Conservation (phyloP, 176 grass and related monocot genomes). For the bread wheat (Triticum aestivum) region DNA sequence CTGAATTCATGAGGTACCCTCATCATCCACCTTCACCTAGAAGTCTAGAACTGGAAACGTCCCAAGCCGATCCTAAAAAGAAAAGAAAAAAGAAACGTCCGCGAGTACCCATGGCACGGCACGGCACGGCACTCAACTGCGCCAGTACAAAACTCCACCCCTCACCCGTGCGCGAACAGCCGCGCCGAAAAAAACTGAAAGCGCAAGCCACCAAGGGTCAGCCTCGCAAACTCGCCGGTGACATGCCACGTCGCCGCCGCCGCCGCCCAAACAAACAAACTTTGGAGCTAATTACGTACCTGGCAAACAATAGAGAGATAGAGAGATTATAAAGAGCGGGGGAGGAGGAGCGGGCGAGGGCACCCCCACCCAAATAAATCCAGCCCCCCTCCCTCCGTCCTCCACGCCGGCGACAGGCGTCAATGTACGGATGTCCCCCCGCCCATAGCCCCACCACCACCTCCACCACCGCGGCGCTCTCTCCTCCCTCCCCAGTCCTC, state of each 20-base stretch:
- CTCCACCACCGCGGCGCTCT: background rate
- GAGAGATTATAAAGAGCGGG: background rate
- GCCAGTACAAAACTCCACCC: background rate
- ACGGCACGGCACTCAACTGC: background rate
- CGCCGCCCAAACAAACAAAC: background rate
- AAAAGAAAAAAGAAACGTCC: too few species aligned
- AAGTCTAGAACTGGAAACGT: too few species aligned
- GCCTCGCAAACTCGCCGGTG: background rate
- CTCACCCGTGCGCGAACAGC: background rate
- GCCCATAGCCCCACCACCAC: background rate
- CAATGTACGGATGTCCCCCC: constrained; percentile 76
- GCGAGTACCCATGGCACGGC: too few species aligned
- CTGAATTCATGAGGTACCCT: background rate
- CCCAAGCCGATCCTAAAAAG: too few species aligned
- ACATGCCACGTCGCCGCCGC: background rate
- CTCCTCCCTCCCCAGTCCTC: background rate
- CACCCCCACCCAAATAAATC: constrained; percentile 38
- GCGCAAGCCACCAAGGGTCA: background rate
- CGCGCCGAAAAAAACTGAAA: constrained; percentile 7
- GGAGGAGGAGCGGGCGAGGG: background rate
- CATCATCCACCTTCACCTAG: too few species aligned
- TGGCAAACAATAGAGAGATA: too few species aligned
- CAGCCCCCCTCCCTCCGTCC: background rate
- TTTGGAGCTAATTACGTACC: background rate
- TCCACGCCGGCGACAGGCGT: constrained; percentile 75